Evolutionary conservation across 1,139 yeast genomes (phyloP).

Genomic region (Yamadazyma conglobata): DNA sequence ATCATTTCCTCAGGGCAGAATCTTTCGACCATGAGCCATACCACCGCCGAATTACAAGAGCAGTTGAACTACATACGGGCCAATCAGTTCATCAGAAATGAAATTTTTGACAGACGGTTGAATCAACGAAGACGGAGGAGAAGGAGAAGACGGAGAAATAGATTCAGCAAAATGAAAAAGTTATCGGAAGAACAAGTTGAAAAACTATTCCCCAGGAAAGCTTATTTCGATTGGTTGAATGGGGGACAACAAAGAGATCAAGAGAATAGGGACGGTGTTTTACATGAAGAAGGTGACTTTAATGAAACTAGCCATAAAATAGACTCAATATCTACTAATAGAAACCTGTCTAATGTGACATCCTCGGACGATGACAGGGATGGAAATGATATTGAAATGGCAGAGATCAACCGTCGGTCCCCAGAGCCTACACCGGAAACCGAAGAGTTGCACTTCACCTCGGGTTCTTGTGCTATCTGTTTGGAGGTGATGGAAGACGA

Average conservation of each 20-base stretch:
- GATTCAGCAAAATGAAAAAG: constrained; percentile 48
- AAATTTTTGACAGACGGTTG: constrained; percentile 27
- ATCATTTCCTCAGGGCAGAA: constrained; percentile 10
- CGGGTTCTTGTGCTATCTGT: constrained; percentile 82
- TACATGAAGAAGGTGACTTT: constrained; percentile 28
- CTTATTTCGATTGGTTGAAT: constrained; percentile 59
- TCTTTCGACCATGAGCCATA: constrained; percentile 12
- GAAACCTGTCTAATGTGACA: constrained; percentile 1
- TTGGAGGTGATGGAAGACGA: constrained; percentile 61
- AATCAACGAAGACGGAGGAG: constrained; percentile 22
- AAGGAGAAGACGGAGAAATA: constrained; percentile 32
- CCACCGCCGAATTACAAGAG: constrained; percentile 31
- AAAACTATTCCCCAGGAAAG: constrained; percentile 59
- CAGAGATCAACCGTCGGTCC: constrained; percentile 4
- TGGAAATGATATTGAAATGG: constrained; percentile 6
- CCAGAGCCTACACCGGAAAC: neutral
- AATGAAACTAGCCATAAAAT: constrained; percentile 7
- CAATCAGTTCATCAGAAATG: constrained; percentile 30
- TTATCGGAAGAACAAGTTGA: constrained; percentile 62
- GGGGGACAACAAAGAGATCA: constrained; percentile 49
- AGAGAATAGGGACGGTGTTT: constrained; percentile 30
- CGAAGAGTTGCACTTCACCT: constrained; percentile 50
- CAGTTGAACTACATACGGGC: constrained; percentile 34
- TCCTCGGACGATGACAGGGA: neutral
- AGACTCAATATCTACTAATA: constrained; percentile 1